These are phyloP conservation scores for Mercurialis annua DNA, from an alignment of 345 rosid genomes.

Conservation along the genomic window DNA sequence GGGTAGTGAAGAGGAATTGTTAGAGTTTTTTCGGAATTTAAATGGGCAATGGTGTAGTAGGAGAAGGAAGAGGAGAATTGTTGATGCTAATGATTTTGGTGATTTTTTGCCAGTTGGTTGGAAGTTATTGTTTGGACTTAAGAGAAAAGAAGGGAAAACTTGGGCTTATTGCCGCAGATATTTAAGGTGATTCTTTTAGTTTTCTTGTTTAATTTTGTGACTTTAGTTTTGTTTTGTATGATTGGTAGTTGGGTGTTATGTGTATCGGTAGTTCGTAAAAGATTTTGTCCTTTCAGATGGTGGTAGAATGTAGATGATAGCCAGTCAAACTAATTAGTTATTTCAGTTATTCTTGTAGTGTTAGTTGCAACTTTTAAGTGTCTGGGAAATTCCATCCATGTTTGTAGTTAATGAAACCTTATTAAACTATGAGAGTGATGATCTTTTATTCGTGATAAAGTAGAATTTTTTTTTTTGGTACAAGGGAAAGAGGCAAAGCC, in stretches of 20 bases:
- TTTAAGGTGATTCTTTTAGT: constrained; percentile 38
- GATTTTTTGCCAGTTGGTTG: constrained; percentile 58
- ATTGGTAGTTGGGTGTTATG: background rate
- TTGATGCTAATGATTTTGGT: constrained; percentile 60
- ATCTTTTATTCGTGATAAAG: no score
- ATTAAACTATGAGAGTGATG: no score
- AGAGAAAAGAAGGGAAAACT: constrained; percentile 65
- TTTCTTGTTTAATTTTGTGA: background rate
- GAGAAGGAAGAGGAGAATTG: constrained; percentile 79
- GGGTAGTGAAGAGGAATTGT: constrained; percentile 52
- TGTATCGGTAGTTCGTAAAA: no score
- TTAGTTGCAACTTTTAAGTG: no score
- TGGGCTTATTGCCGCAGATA: constrained; percentile 69
- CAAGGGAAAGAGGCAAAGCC: no score
- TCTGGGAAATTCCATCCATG: no score
- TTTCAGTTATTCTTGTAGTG: no score
- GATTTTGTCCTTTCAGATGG: no score
- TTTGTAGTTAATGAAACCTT: no score
- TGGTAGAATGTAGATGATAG: no score
- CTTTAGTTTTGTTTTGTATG: background rate
- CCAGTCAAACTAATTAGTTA: no score
- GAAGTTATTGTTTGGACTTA: constrained; percentile 70
- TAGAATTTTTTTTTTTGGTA: no score
- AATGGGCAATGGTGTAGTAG: constrained; percentile 79
- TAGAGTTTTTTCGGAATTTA: constrained; percentile 52